Conservation (phyloP, 139 green algal species). For the Chlorella sp. region DNA sequence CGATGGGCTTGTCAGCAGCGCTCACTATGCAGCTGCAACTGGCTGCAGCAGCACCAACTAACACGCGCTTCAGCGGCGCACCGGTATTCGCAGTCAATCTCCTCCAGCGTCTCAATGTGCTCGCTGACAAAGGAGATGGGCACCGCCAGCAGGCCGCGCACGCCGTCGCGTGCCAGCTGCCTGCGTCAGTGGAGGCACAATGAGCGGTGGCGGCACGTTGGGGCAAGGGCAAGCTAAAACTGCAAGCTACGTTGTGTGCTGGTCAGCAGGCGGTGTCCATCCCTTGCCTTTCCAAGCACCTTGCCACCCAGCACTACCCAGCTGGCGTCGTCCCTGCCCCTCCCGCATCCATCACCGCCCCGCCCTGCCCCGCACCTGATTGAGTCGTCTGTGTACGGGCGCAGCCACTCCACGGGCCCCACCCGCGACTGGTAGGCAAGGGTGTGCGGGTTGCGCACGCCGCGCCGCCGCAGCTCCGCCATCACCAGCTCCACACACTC, state of each 20-base stretch:
- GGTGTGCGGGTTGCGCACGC: constrained; percentile 89
- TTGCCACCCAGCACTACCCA: too few species aligned
- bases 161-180: constrained; percentile 79
- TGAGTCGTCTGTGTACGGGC: constrained; percentile 97
- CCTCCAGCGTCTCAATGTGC: constrained; percentile 99
- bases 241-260: neutral
- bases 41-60: neutral
- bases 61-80: neutral
- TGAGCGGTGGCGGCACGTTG: too few species aligned
- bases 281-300: neutral
- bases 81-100: constrained; percentile 97
- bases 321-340: too few species aligned
- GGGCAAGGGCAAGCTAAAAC: neutral
- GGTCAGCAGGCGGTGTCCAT: too few species aligned
- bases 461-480: constrained; percentile 77
- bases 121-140: constrained; percentile 98
- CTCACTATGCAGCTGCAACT: too few species aligned
- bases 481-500: constrained; percentile 97
- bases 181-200: constrained; percentile 41
- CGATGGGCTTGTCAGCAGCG: too few species aligned
- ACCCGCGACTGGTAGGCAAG: constrained; percentile 98
- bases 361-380: constrained; percentile 72
- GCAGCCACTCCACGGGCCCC: constrained; percentile 97
- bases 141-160: constrained; percentile 91
- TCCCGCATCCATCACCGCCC: neutral